These are phyloP conservation scores for Magnolia changhungtana DNA, from an alignment of 164 flowering plant genomes.

Conservation along the genomic window DNA sequence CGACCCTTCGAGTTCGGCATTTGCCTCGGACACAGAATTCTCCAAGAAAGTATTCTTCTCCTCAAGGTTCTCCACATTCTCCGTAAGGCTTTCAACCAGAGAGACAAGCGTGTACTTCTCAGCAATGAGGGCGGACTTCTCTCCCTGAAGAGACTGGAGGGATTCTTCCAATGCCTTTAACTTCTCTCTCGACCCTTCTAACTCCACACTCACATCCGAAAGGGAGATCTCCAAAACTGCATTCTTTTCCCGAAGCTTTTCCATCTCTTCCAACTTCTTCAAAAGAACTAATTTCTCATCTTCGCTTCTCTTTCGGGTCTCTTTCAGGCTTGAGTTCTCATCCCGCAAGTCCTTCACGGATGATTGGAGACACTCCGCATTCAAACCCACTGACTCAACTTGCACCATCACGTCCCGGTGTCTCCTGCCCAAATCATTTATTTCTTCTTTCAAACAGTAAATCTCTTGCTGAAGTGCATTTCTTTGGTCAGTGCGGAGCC, in stretches of 20 bases:
- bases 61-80: constrained; percentile 59
- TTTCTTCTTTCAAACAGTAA: constrained; percentile 56
- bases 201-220: constrained; percentile 40
- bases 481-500: constrained; percentile 41
- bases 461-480: constrained; percentile 61
- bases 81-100: constrained; percentile 51
- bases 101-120: constrained; percentile 65
- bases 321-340: constrained; percentile 64
- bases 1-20: constrained; percentile 61
- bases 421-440: constrained; percentile 40
- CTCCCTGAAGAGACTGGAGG: constrained; percentile 46
- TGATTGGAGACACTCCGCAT: constrained; percentile 43
- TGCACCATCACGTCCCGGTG: constrained; percentile 52
- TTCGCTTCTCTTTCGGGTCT: constrained; percentile 35
- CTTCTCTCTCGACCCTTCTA: constrained; percentile 46
- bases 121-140: constrained; percentile 54
- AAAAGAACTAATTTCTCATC: constrained; percentile 48
- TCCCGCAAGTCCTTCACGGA: constrained; percentile 63
- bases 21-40: constrained; percentile 55
- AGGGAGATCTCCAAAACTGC: constrained; percentile 44
- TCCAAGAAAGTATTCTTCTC: constrained; percentile 62
- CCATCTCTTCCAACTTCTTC: constrained; percentile 49
- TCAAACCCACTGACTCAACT: constrained; percentile 59
- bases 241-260: constrained; percentile 47
- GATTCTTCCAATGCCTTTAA: constrained; percentile 52